phyloP scores from a whole-genome alignment of 352 stramenopile species.

The Globisporangium okanoganense region DNA sequence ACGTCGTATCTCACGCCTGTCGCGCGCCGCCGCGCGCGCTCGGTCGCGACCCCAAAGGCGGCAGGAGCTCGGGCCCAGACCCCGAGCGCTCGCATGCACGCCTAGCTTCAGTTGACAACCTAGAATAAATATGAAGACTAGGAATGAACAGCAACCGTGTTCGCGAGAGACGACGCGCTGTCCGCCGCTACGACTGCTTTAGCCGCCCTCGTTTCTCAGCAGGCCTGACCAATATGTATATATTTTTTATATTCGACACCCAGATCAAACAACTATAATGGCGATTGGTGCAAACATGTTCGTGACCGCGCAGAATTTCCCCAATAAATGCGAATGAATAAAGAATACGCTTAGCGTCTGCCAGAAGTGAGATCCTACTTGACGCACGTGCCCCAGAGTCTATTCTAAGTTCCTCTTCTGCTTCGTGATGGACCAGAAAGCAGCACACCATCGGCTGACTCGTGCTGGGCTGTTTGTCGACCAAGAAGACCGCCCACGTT shows the following conservation, averaged over 20 bases:
- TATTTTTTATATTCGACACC: no score
- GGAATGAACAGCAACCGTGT: not conserved
- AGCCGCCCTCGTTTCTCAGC: no score
- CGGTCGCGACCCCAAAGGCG: conserved; percentile 5
- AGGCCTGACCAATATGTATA: no score
- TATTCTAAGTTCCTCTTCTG: not conserved
- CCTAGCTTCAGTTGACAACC: not conserved
- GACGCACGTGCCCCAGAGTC: not conserved
- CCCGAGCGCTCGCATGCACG: conserved; percentile 11
- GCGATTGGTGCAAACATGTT: not conserved
- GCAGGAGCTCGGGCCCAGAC: conserved; percentile 1
- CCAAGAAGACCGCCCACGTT: no score
- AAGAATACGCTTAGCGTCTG: no score
- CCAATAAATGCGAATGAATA: no score
- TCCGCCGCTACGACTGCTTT: not conserved
- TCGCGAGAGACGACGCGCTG: not conserved
- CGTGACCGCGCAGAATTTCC: no score
- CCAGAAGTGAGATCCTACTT: not conserved
- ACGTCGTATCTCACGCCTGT: conserved; percentile 30
- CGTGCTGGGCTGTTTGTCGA: no score
- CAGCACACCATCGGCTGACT: not conserved
- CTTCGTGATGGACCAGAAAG: not conserved
- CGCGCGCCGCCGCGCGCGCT: conserved; percentile 28
- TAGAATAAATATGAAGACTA: no score
- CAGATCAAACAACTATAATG: not conserved